Percentiles rank a stretch among this genome's conserved stretches.
Evolutionary conservation across 768 basidiomycete species (phyloP).

Genomic region (Russula emetica): DNA sequence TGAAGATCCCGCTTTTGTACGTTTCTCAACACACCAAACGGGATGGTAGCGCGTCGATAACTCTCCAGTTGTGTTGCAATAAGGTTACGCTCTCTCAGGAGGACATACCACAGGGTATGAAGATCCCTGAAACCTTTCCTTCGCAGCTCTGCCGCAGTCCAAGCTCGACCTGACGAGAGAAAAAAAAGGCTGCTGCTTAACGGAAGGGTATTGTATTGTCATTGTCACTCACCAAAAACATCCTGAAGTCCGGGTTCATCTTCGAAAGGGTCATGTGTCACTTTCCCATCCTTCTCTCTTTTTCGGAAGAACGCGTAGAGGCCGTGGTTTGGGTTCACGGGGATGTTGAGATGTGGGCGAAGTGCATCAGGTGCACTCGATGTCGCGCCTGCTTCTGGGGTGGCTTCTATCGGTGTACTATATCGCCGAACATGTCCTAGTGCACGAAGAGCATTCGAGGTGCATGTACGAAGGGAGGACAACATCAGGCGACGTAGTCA

Average conservation of each 20-base stretch:
- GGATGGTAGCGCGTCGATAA: conserved; percentile 52
- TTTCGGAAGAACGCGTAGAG: conserved; percentile 75
- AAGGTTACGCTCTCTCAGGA: conserved; percentile 84
- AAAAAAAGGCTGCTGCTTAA: conserved; percentile 2
- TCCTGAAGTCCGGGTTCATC: conserved; percentile 32
- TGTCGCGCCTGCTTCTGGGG: not conserved
- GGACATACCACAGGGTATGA: conserved; percentile 92
- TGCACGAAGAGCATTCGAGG: conserved; percentile 3
- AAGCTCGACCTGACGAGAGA: conserved; percentile 63
- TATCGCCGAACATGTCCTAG: conserved; percentile 6
- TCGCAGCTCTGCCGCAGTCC: conserved; percentile 82
- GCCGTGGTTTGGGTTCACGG: conserved; percentile 60
- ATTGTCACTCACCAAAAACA: conserved; percentile 37
- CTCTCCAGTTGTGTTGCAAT: conserved; percentile 86
- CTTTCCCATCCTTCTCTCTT: conserved; percentile 45
- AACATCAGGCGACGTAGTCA: conserved; percentile 5
- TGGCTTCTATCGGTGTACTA: conserved; percentile 21
- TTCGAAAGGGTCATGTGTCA: conserved; percentile 50
- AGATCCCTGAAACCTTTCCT: conserved; percentile 90
- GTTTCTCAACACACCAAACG: not conserved
- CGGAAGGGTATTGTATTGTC: conserved; percentile 30
- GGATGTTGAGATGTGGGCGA: conserved; percentile 43
- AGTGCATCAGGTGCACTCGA: conserved; percentile 31
- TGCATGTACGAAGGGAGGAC: conserved; percentile 18
- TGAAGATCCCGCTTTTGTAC: conserved; percentile 17